These are phyloP conservation scores for Grigorovia yakushimaensis DNA, from an alignment of 805 yeast species.

Conservation along the genomic window DNA sequence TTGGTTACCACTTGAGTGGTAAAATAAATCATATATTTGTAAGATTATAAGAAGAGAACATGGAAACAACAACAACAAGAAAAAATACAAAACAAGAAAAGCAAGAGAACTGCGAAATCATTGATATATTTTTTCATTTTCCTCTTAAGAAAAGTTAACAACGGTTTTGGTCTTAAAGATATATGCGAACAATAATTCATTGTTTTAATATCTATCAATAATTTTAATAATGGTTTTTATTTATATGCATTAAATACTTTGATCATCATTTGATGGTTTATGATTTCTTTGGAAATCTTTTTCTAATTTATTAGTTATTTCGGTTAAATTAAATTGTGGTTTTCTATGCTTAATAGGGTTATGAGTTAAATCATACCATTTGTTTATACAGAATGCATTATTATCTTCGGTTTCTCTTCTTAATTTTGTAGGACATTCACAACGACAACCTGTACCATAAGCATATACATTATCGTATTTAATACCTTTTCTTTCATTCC, in stretches of 20 bases:
- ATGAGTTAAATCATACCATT: conserved; percentile 34
- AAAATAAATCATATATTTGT: too few relatives aligned
- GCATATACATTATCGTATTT: conserved; percentile 29
- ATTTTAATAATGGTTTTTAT: not conserved
- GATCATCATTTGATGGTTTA: not conserved
- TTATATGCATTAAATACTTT: not conserved
- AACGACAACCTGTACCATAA: conserved; percentile 73
- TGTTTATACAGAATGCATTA: conserved; percentile 40
- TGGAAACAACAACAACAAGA: not conserved
- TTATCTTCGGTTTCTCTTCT: conserved; percentile 48
- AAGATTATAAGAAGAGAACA: too few relatives aligned
- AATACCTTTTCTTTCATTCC: conserved; percentile 9
- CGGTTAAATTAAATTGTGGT: conserved; percentile 3
- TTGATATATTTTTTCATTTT: too few relatives aligned
- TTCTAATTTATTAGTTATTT: not conserved
- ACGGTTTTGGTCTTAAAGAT: too few relatives aligned
- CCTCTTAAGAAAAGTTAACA: too few relatives aligned
- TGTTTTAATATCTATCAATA: too few relatives aligned
- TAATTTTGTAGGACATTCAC: conserved; percentile 56
- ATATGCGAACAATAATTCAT: too few relatives aligned
- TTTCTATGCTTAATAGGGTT: conserved; percentile 2
- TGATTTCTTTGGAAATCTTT: conserved; percentile 2
- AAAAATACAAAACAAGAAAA: too few relatives aligned
- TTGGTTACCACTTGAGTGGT: conserved; percentile 69
- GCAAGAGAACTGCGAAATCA: too few relatives aligned